Base-by-base conservation (phyloP, 352 stramenopile species). In the Phytophthora syringae region DNA sequence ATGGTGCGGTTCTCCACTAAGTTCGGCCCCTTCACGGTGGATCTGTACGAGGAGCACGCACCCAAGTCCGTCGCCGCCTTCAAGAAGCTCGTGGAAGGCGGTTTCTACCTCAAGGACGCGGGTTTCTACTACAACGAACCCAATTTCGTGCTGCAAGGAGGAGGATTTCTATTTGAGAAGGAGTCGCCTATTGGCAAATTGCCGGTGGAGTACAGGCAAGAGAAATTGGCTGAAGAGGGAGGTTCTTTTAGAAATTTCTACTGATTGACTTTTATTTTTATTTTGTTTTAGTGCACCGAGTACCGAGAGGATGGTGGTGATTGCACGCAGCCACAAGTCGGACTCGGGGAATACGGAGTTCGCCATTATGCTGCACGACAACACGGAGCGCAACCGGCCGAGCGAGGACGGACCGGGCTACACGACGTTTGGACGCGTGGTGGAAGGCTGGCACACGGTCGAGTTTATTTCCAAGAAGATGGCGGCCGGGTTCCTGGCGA, bases 111-210 rank as follows among this genome's bases (percentile, higher is more conserved):
- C n/a, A 80, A 80, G 15, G 69, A 89, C n/a, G 74, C 85, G 1
- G 87, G 87, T 2, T 94, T 95, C 52, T 95, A 95, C 70, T 89
- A 89, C 68, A 92, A 93, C 49, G 87, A 94, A 47, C 83, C 80
- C 24, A 88, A 88, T 52, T 95, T 85, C 61, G 67, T 94, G 49
- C 70, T 95, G 9, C 87, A 95, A 60, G 87, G 80, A 44, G 87
- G 87, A 24, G 84, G 80, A 12, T 94, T 85, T 60, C 80, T 95
- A 15, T 80, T 75, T 30, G 79, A 82, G 50, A 94, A 92, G 64
- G 57, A 72, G 50, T 91, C 87, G 43, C 84, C 87, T 10, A 70
- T 90, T 18, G 67, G 70, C 18, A 88, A 92, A 25, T 47, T 95
- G 11, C 84, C 84, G 0, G 82, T 95, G 2, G 87, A 95, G 60